Evolutionary conservation across 805 yeast genomes (phyloP).

Genomic region (Wickerhamomyces tratensis): DNA sequence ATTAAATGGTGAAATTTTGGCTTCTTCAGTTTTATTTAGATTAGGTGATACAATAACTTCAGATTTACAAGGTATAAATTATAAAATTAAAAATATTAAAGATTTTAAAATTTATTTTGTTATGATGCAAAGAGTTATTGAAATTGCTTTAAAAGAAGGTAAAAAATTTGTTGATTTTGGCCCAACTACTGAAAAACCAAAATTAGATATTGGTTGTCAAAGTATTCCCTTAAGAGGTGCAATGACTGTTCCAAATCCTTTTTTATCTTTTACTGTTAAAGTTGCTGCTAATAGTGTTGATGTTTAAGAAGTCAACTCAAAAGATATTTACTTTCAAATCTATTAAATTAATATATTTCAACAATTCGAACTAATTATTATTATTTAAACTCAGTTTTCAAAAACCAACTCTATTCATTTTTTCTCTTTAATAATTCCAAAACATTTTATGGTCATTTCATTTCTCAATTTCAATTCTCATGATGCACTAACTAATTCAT

Average conservation of each 20-base stretch:
- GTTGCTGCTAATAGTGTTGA: conserved; percentile 2
- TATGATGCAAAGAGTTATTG: conserved; percentile 36
- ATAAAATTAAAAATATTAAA: conserved; percentile 22
- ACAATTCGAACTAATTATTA: too few species aligned
- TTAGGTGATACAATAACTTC: conserved; percentile 35
- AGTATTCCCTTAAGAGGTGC: conserved; percentile 30
- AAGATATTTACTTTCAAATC: too few species aligned
- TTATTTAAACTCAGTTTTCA: too few species aligned
- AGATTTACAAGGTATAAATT: conserved; percentile 33
- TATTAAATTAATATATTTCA: too few species aligned
- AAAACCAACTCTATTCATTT: too few species aligned
- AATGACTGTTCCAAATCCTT: conserved; percentile 20
- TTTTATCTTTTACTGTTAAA: conserved; percentile 8
- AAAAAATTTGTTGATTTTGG: conserved; percentile 33
- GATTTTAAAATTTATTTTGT: conserved; percentile 34
- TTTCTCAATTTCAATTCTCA: too few species aligned
- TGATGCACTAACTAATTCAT: too few species aligned
- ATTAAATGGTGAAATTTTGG: conserved; percentile 26
- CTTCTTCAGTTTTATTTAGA: conserved; percentile 31
- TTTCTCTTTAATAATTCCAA: too few species aligned
- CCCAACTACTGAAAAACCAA: conserved; percentile 34
- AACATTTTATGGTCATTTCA: too few species aligned
- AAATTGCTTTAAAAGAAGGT: conserved; percentile 27
- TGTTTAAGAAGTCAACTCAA: too few species aligned
- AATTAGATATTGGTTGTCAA: conserved; percentile 29